phyloP scores from a whole-genome alignment of 2,329 filamentous ascomycete genomes.

The Fusarium pseudocircinatum region DNA sequence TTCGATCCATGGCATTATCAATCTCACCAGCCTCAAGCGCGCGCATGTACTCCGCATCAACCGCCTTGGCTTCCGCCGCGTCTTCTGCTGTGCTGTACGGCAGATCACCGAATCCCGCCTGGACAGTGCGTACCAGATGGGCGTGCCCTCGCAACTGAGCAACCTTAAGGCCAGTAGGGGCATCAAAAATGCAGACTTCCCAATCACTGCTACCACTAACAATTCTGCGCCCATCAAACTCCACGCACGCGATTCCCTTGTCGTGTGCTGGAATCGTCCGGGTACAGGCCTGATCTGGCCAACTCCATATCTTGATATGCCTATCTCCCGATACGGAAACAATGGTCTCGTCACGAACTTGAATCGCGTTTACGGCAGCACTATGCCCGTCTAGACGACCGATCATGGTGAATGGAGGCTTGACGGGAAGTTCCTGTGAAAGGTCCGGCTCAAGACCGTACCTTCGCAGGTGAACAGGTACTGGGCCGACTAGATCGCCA shows the following conservation, averaged over 20 bases:
- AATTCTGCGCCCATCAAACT: slow-evolving; percentile 92
- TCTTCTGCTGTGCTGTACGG: slow-evolving; percentile 83
- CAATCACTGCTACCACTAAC: slow-evolving; percentile 97
- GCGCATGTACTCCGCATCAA: slow-evolving; percentile 78
- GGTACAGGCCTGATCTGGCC: slow-evolving; percentile 78
- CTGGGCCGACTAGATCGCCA: slow-evolving; percentile 58
- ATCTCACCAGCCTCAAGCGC: slow-evolving; percentile 63
- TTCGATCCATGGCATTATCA: slow-evolving; percentile 47
- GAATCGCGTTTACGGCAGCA: slow-evolving; percentile 95
- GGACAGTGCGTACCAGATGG: slow-evolving; percentile 90
- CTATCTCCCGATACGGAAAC: slow-evolving; percentile 96
- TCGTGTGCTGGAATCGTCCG: slow-evolving; percentile 86
- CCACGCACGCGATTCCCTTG: slow-evolving; percentile 97
- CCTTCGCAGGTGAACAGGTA: slow-evolving; percentile 60
- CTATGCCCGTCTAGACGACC: slow-evolving; percentile 84
- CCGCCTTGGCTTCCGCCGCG: slow-evolving; percentile 73
- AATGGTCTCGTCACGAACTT: slow-evolving; percentile 85
- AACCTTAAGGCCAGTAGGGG: slow-evolving; percentile 84
- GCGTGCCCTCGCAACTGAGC: slow-evolving; percentile 85
- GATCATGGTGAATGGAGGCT: slow-evolving; percentile 77
- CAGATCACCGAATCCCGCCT: slow-evolving; percentile 91
- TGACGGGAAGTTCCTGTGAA: slow-evolving; percentile 58
- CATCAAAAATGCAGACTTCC: slow-evolving; percentile 94
- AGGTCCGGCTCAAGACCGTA: slow-evolving; percentile 64
- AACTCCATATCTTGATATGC: slow-evolving; percentile 94